Base-by-base conservation (phyloP, 2,329 filamentous ascomycete genomes). In the Sclerotinia sclerotiorum region DNA sequence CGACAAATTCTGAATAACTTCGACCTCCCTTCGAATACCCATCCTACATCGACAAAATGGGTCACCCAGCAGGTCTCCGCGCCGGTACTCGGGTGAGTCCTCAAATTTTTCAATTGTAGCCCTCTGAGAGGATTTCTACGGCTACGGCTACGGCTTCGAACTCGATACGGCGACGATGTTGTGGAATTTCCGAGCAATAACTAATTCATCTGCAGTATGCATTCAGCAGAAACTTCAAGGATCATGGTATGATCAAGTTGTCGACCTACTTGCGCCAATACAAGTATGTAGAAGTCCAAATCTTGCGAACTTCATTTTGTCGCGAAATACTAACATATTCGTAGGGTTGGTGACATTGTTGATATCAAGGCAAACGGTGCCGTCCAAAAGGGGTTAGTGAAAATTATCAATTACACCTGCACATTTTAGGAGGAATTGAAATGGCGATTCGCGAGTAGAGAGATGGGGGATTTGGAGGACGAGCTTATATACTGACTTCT, bases 351-450 rank as follows among this genome's bases (percentile, higher is more conserved):
- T 83, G 95, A 99, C 81, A 97, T 98, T 78, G 95, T 99, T 80
- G 95, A 99, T 82, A 93, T 99, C 82, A 96, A 97, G 85, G 92
- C 91, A 81, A 98, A 99, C 87, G 95, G 94, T 90, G 95, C 93
- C 80, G 91, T 96, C 75, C 94, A 97, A 87, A 97, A 97, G 89
- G 94, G 93, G 91, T 95, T 85, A 89, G 90, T 76, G 84, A 78
- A 29, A 55, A 32, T 56, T 13, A 65, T 63, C 55, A 56, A 35
- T 48, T 15, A n/a, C 27, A 44, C 2, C 29, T 46, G 46, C 39
- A 48, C 7, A 27, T 32, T 11, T 29, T 5, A 29, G 63, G 42
- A 10, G 39, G 5, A 48, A n/a, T 35, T 39, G 46, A 62, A n/a
- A 35, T 51, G 7, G 44, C 32, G 27, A 35, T 35, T 8, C 10